Conservation (phyloP, 2,329 filamentous ascomycete species). For the Sporothrix pallida region DNA sequence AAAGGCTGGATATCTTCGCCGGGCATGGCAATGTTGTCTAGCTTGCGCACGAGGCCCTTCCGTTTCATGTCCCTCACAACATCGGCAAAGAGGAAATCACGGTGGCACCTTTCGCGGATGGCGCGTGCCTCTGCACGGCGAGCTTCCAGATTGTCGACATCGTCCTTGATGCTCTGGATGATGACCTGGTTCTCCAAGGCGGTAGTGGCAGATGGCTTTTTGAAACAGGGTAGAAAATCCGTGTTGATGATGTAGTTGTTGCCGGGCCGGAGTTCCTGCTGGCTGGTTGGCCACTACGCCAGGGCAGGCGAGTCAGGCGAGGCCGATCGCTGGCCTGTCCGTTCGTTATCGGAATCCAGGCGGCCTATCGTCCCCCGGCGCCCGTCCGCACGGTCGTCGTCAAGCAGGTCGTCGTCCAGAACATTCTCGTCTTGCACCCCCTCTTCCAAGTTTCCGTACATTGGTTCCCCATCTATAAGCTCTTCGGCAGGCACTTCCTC, state of each 20-base stretch:
- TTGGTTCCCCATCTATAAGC: background rate
- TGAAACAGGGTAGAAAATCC: too few species aligned
- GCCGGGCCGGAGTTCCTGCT: too few species aligned
- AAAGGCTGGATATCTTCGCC: conserved; percentile 23
- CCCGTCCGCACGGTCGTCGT: too few species aligned
- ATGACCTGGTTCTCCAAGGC: background rate
- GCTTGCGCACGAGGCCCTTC: background rate
- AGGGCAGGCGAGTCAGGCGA: too few species aligned
- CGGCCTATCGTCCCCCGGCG: too few species aligned
- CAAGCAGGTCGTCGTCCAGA: too few species aligned
- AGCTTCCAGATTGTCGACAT: background rate
- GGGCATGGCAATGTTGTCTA: background rate
- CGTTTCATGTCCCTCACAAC: background rate
- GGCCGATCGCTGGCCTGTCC: too few species aligned
- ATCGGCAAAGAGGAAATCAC: background rate
- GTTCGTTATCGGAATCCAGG: too few species aligned
- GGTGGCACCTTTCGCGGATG: background rate
- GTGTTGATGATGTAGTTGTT: too few species aligned
- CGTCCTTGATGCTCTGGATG: background rate
- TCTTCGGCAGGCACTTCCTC: background rate
- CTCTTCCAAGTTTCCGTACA: background rate
- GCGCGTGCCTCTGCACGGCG: background rate
- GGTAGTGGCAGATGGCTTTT: too few species aligned
- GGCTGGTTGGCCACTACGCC: too few species aligned
- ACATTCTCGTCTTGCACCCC: background rate